Percentiles rank a stretch among this genome's conserved stretches.
phyloP scores from a whole-genome alignment of 164 flowering plant genomes.

The Chloranthus sessilifolius region DNA sequence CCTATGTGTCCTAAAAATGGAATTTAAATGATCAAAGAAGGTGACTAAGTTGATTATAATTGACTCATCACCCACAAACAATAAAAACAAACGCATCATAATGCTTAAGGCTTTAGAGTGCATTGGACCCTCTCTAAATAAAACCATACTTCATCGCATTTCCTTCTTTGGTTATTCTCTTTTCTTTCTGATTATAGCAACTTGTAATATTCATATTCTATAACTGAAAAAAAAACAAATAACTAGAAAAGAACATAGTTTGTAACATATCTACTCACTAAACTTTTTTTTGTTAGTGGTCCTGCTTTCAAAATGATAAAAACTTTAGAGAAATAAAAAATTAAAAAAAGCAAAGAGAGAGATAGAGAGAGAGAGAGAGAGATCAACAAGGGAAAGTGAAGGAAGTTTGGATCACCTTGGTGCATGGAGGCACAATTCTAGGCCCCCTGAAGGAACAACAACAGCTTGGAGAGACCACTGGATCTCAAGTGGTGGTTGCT shows the following conservation, averaged over 20 bases:
- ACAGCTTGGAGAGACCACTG: conserved; percentile 85
- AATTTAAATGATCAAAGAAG: not conserved
- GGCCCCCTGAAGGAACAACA: conserved; percentile 69
- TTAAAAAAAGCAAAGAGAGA: not conserved
- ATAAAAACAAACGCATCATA: conserved; percentile 4
- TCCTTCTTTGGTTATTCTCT: too few species aligned
- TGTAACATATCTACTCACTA: conserved; percentile 21
- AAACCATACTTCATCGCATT: not conserved
- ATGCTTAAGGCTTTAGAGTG: not conserved
- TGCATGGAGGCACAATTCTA: conserved; percentile 70
- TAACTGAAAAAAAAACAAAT: conserved; percentile 27
- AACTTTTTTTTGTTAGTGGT: conserved; percentile 26
- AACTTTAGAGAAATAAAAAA: conserved; percentile 6
- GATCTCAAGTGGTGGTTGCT: conserved; percentile 63
- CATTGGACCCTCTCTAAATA: conserved; percentile 4
- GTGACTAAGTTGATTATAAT: not conserved
- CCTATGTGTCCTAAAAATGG: not conserved
- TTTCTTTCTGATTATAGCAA: conserved; percentile 14
- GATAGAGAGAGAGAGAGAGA: too few species aligned
- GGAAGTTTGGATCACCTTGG: conserved; percentile 55
- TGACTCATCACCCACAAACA: not conserved
- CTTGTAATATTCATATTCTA: conserved; percentile 12
- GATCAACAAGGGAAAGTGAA: conserved; percentile 1
- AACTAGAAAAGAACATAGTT: conserved; percentile 24
- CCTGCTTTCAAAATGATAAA: conserved; percentile 23